phyloP scores from a whole-genome alignment of 108 stramenopile species.

The Schizochytrium sp. region DNA sequence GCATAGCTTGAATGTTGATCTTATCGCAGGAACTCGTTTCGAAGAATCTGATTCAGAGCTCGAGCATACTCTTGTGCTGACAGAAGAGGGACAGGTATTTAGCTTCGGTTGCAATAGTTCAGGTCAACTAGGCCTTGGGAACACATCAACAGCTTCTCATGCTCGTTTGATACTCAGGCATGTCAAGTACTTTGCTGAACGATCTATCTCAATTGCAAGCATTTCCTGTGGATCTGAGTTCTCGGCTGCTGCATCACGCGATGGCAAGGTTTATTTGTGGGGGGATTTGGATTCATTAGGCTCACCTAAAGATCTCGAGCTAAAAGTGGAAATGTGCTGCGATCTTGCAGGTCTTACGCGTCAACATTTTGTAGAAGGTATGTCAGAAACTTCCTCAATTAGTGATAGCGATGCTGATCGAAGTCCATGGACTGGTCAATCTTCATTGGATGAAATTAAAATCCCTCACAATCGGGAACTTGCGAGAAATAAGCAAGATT shows the following conservation, averaged over 20 bases:
- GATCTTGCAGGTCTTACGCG: background rate
- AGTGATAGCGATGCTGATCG: too few species aligned
- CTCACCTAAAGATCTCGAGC: background rate
- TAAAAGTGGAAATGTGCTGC: background rate
- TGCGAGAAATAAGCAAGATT: too few species aligned
- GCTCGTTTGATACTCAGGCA: background rate
- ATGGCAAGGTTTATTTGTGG: constrained; percentile 53
- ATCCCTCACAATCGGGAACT: too few species aligned
- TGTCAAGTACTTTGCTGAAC: constrained; percentile 49
- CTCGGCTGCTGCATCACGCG: constrained; percentile 43
- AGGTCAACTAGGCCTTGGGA: constrained; percentile 11
- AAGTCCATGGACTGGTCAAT: too few species aligned
- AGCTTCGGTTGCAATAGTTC: background rate
- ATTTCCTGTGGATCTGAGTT: background rate
- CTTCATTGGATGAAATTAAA: too few species aligned
- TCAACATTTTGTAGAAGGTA: background rate
- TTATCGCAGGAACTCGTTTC: background rate
- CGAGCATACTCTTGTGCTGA: constrained; percentile 19
- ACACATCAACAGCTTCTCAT: background rate
- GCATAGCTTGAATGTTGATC: constrained; percentile 15
- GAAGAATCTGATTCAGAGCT: background rate
- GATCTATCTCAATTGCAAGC: constrained; percentile 13
- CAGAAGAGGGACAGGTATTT: constrained; percentile 36
- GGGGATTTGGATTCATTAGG: constrained; percentile 14
- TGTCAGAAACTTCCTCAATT: background rate